Conservation (phyloP, 129 eudicot species). For the Chrysanthemum lavandulifolium region DNA sequence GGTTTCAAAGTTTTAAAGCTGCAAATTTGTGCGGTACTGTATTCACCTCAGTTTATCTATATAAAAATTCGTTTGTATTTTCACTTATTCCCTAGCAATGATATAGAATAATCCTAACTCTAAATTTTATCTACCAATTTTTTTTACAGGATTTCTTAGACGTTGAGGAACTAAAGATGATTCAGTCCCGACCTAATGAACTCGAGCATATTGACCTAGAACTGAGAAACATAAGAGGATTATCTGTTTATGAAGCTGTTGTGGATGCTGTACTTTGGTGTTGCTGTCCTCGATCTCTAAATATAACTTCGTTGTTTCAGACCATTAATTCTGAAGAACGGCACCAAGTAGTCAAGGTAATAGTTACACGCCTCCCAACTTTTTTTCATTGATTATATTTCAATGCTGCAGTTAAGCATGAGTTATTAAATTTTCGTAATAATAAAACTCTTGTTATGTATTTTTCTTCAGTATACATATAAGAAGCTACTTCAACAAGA, state of each 20-base stretch:
- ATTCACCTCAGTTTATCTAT: neutral
- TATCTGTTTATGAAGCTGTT: neutral
- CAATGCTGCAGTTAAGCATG: too few relatives aligned
- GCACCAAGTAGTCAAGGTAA: neutral
- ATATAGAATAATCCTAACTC: too few relatives aligned
- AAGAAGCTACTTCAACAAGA: neutral
- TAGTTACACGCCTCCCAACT: neutral
- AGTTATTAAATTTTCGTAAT: neutral
- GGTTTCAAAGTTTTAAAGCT: neutral
- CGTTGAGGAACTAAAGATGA: neutral
- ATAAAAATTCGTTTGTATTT: too few relatives aligned
- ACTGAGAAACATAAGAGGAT: neutral
- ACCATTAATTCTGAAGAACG: too few relatives aligned
- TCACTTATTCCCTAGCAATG: neutral
- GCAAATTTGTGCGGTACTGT: neutral
- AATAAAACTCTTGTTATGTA: neutral
- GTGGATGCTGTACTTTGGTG: too few relatives aligned
- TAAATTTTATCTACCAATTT: too few relatives aligned
- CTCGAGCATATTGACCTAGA: slow-evolving; percentile 2
- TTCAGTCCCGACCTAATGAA: slow-evolving; percentile 2
- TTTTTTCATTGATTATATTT: too few relatives aligned
- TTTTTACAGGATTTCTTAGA: neutral
- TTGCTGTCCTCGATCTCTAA: too few relatives aligned
- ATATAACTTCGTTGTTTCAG: too few relatives aligned
- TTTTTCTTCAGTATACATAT: neutral